A percentile compares a stretch with the other conserved stretches of the same genome.
phyloP scores from a whole-genome alignment of 129 eudicot species.

The sunflower (Helianthus annuus) region HanXRQr2.0-SUNRISE NC_035433.2:109331849-109332348 shows the following conservation, averaged over 20 bases:
- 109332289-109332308: slow-evolving; percentile 93
- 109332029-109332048: too few relatives aligned
- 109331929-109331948: too few relatives aligned
- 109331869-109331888: not conserved
- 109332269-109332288: not conserved
- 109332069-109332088: too few relatives aligned
- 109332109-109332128: too few relatives aligned
- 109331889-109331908: not conserved
- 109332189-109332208: not conserved
- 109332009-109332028: too few relatives aligned
- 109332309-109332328: slow-evolving; percentile 99
- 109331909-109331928: too few relatives aligned
- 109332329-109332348: slow-evolving; percentile 91
- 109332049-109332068: not conserved
- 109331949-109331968: too few relatives aligned
- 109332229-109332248: not conserved
- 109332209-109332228: not conserved
- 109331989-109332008: too few relatives aligned
- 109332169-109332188: not conserved
- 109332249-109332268: not conserved
- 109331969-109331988: too few relatives aligned
- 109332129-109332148: not conserved
- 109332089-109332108: too few relatives aligned
- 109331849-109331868: not conserved
- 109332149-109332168: not conserved